phyloP scores from a whole-genome alignment of 1,284 basidiomycete species.

The Cryptococcus sp. region DNA sequence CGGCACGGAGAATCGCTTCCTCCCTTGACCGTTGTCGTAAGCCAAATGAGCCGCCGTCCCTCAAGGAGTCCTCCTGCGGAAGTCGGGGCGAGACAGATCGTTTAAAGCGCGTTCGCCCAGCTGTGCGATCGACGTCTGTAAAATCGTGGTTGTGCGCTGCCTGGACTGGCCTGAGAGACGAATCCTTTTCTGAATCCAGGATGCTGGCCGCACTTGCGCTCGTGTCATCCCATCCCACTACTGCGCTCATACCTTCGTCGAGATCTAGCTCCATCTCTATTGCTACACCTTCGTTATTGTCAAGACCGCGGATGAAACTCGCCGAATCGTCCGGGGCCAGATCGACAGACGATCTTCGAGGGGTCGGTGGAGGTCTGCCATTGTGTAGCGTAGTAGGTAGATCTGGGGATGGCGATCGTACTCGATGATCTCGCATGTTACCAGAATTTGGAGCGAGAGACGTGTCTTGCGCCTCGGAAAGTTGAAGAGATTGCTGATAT shows the following conservation, averaged over 20 bases:
- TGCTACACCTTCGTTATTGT: slow-evolving; percentile 1
- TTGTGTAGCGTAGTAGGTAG: slow-evolving; percentile 5
- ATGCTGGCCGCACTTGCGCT: slow-evolving; percentile 12
- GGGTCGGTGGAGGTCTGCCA: slow-evolving; percentile 17
- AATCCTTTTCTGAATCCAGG: not conserved
- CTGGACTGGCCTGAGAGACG: too few species aligned
- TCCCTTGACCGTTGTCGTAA: too few species aligned
- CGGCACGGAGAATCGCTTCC: too few species aligned
- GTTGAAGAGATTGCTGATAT: not conserved
- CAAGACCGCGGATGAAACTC: slow-evolving; percentile 33
- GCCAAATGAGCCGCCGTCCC: too few species aligned
- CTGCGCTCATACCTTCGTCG: slow-evolving; percentile 25
- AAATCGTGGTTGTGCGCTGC: too few species aligned
- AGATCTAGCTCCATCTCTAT: slow-evolving; percentile 42
- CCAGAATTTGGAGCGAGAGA: not conserved
- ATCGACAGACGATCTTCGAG: slow-evolving; percentile 28
- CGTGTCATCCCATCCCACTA: slow-evolving; percentile 12
- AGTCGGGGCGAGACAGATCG: too few species aligned
- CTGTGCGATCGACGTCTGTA: too few species aligned
- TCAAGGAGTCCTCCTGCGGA: too few species aligned
- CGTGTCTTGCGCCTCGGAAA: not conserved
- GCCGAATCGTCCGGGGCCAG: slow-evolving; percentile 32
- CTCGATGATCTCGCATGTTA: not conserved
- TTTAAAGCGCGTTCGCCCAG: too few species aligned
- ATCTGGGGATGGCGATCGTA: not conserved